Base-by-base conservation (phyloP, 2,329 filamentous ascomycete species). In the Fusarium mundagurra region DNA sequence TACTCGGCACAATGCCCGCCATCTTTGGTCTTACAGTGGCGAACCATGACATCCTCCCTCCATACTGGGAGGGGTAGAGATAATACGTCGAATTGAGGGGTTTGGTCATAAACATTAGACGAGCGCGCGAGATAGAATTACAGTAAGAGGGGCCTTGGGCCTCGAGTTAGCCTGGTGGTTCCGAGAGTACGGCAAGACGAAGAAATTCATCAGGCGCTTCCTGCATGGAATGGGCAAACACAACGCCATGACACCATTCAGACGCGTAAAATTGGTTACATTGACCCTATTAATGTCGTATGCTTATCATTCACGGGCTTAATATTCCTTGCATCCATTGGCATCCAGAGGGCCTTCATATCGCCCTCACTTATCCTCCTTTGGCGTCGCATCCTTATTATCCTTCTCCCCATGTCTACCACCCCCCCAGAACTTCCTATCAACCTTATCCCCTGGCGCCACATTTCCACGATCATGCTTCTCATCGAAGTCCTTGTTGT, bases 1-100 rank as follows among this genome's bases (percentile, higher is more conserved):
- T 99, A 0, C 85, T 99, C 7, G 96, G 96, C 2, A 99, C 96
- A 0, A 98, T 99, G 95, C 96, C 96, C 0, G 96, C 96, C 6
- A 92, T 98, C 2, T 99, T 99, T 81, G 96, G 96, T 16, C 93
- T 98, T 64, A 93, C 92, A 0, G 90, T 94, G 14, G 96, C 96
- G 8, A 99, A 98, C 83, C 94, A 98, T 80, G 17, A 8, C 10
- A 24, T 24, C n/a, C 4, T 44, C 16, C 16, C n/a, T 14, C 12
- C 12, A 4, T 27, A 20, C 8, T 20, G 5, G 5, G 8, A 10
- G 12, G 8, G 20, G 24, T 14, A 7, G 8, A 29, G 27, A 47
- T 27, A 3, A 16, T 14, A 0, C 24, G 3, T 29, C 2, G 4
- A 47, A 0, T 29, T 5, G 44, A 27, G 4, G 4, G 5, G 12